phyloP scores from a whole-genome alignment of 345 rosid genomes.

The Heritiera littoralis region DNA sequence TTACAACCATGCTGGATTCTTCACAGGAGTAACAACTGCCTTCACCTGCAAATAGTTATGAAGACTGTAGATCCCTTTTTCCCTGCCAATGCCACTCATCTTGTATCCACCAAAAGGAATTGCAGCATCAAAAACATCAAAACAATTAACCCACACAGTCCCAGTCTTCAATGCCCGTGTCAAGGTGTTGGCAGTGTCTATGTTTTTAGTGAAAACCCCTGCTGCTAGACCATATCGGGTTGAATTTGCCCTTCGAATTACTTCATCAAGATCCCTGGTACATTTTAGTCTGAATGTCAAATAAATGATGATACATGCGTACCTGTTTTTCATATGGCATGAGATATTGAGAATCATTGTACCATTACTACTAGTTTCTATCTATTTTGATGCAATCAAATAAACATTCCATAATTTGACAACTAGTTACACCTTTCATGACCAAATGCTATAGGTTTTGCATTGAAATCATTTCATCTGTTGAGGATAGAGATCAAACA shows the following conservation, averaged over 20 bases:
- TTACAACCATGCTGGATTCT: slow-evolving; percentile 87
- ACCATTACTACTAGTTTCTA: neutral
- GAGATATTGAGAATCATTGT: neutral
- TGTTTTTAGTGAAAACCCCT: slow-evolving; percentile 73
- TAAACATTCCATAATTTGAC: neutral
- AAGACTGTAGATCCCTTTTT: slow-evolving; percentile 93
- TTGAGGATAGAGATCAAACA: neutral
- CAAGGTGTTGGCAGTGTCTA: slow-evolving; percentile 70
- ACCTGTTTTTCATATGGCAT: neutral
- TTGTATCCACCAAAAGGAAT: slow-evolving; percentile 96
- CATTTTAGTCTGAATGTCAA: neutral
- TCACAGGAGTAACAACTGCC: slow-evolving; percentile 80
- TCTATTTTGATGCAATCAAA: neutral
- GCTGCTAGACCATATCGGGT: slow-evolving; percentile 84
- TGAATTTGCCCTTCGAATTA: slow-evolving; percentile 66
- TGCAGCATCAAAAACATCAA: slow-evolving; percentile 86
- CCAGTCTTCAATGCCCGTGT: slow-evolving; percentile 77
- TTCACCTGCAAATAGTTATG: slow-evolving; percentile 87
- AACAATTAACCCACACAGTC: slow-evolving; percentile 92
- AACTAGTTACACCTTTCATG: neutral
- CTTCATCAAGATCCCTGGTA: slow-evolving; percentile 70
- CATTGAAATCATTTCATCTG: neutral
- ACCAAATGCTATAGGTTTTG: neutral
- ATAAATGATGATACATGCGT: neutral
- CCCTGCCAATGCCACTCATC: slow-evolving; percentile 96